Evolutionary conservation across 129 eudicot species (phyloP).

Genomic region (Escallonia rubra): DNA sequence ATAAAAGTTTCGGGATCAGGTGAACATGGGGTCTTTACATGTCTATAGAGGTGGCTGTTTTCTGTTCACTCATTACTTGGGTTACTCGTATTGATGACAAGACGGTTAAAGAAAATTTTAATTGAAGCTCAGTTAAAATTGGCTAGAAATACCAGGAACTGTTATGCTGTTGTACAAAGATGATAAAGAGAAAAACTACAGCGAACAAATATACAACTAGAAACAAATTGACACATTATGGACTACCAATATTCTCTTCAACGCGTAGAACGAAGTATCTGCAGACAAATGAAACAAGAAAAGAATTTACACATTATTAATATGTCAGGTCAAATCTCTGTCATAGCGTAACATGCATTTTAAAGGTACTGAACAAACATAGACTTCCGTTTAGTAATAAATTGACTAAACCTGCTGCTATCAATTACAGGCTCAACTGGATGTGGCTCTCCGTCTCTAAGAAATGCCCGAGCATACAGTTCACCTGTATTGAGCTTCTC

Average conservation of each 20-base stretch:
- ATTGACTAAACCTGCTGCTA: conserved; percentile 79
- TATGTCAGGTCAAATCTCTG: neutral
- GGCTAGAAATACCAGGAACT: neutral
- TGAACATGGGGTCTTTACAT: no score
- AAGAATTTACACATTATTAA: neutral
- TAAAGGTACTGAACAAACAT: neutral
- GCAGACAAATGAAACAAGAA: conserved; percentile 24
- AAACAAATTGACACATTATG: neutral
- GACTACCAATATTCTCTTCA: conserved; percentile 87
- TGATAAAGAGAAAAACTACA: neutral
- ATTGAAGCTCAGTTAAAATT: no score
- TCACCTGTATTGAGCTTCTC: conserved; percentile 49
- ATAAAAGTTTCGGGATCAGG: no score
- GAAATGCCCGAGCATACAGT: conserved; percentile 95
- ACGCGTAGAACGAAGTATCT: conserved; percentile 96
- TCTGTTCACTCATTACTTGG: no score
- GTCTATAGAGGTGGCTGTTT: no score
- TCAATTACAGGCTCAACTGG: conserved; percentile 99
- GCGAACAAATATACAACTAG: neutral
- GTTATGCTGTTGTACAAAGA: neutral
- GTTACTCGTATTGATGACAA: no score
- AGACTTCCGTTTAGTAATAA: conserved; percentile 2
- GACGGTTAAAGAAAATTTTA: no score
- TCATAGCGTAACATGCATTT: neutral
- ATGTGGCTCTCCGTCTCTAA: conserved; percentile 97